Percentiles rank a stretch among this genome's conserved stretches.
phyloP scores from a whole-genome alignment of 805 yeast species.

The Sugiyamaella americana region DNA sequence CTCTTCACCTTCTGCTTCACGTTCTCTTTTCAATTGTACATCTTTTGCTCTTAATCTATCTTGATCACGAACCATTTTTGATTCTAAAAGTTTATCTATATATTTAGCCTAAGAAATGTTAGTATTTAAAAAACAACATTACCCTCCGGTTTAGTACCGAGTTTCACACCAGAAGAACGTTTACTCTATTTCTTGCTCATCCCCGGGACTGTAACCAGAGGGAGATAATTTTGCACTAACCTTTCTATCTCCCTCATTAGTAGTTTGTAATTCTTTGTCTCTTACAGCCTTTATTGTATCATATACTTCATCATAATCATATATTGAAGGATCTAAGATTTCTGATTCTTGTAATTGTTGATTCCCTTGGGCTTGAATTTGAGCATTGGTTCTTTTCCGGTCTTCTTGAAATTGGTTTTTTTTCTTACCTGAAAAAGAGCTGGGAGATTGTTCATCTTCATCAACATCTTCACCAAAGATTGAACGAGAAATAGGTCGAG shows the following conservation, averaged over 20 bases:
- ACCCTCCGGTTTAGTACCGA: conserved; percentile 8
- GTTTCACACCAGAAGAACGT: neutral
- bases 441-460: neutral
- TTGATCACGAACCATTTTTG: conserved; percentile 41
- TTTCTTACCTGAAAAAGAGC: conserved; percentile 9
- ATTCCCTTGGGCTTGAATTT: conserved; percentile 12
- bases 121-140: neutral
- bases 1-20: conserved; percentile 37
- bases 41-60: conserved; percentile 41
- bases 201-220: too few relatives aligned
- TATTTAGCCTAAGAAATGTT: conserved; percentile 29
- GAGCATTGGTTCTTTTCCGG: conserved; percentile 5
- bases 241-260: conserved; percentile 4
- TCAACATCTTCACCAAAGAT: conserved; percentile 7
- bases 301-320: conserved; percentile 44
- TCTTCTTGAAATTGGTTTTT: neutral
- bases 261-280: conserved; percentile 20
- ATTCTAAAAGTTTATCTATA: conserved; percentile 38
- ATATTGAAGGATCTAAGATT: conserved; percentile 20
- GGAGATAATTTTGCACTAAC: too few relatives aligned
- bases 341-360: conserved; percentile 7
- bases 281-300: conserved; percentile 36
- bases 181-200: conserved; percentile 1
- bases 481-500: neutral
- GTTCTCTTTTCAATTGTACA: conserved; percentile 34